Percentiles rank a stretch among this genome's conserved stretches.
Conservation (phyloP, 352 stramenopile genomes). For the Phytophthora pluvialis region DNA sequence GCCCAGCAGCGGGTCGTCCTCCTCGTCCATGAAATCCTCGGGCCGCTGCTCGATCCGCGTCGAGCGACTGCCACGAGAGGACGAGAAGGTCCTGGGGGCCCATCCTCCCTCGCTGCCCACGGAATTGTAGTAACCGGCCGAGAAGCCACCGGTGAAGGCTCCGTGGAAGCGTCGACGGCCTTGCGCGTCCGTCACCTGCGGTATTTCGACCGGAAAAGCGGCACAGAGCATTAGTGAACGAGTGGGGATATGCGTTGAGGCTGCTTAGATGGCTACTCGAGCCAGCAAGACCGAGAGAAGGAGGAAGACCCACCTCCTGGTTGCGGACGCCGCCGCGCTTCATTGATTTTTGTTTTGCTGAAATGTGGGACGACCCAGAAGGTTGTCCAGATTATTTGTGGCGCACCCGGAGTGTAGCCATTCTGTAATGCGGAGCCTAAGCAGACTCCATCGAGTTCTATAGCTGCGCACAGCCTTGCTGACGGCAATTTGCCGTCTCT, state of each 20-base stretch:
- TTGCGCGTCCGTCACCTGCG: conserved; percentile 74
- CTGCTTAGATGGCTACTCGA: not conserved
- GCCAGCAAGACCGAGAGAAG: conserved; percentile 1
- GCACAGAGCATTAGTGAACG: not conserved
- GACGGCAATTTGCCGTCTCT: conserved; percentile 12
- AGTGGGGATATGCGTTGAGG: not conserved
- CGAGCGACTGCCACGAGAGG: conserved; percentile 63
- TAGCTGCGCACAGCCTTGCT: not conserved
- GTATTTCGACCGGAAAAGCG: not conserved
- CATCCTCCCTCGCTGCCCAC: conserved; percentile 92
- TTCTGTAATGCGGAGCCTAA: not conserved
- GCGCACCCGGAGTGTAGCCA: conserved; percentile 9
- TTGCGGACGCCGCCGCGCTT: conserved; percentile 59
- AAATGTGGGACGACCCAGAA: conserved; percentile 1
- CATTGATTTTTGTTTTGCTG: too few species aligned
- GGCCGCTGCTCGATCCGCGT: conserved; percentile 59
- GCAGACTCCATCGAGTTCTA: not conserved
- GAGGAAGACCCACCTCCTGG: conserved; percentile 52
- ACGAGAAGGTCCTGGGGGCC: conserved; percentile 82
- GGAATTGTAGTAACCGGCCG: conserved; percentile 95
- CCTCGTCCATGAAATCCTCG: conserved; percentile 95
- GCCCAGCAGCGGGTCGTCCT: conserved; percentile 91
- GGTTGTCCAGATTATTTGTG: not conserved
- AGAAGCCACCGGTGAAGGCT: conserved; percentile 95
- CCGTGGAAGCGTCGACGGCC: conserved; percentile 91